A percentile compares a stretch with the other conserved stretches of the same genome.
These are phyloP conservation scores for Wickerhamomyces sp. DNA, from an alignment of 1,139 yeast genomes.

Conservation along the genomic window DNA sequence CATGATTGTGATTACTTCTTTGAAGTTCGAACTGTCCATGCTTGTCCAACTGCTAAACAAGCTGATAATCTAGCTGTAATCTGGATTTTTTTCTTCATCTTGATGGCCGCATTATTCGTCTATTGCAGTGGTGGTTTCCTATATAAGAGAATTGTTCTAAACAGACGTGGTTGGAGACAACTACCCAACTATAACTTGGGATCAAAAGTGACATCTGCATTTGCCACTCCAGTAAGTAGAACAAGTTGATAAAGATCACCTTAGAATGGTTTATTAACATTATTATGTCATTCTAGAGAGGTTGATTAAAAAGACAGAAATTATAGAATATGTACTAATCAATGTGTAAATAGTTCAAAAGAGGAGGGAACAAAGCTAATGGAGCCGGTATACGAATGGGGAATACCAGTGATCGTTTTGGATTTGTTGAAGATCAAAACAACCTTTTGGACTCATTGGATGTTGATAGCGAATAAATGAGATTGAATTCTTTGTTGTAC, in stretches of 20 bases:
- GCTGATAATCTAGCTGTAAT: conserved; percentile 51
- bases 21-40: conserved; percentile 81
- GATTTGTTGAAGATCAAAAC: conserved; percentile 24
- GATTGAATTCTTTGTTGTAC: no score
- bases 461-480: conserved; percentile 11
- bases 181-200: conserved; percentile 24
- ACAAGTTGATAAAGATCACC: conserved; percentile 1
- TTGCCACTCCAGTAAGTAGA: conserved; percentile 25
- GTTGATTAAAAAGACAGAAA: neutral
- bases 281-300: conserved; percentile 1
- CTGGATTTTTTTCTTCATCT: conserved; percentile 53
- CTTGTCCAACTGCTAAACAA: conserved; percentile 61
- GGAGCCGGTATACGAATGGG: conserved; percentile 17
- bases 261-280: conserved; percentile 4
- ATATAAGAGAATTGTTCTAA: conserved; percentile 32
- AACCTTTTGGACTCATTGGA: conserved; percentile 24
- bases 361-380: conserved; percentile 3
- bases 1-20: conserved; percentile 81
- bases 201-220: conserved; percentile 22
- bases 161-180: conserved; percentile 29
- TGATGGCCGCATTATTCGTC: conserved; percentile 49
- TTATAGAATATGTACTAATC: neutral
- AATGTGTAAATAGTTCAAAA: conserved; percentile 10
- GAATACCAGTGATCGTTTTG: conserved; percentile 19
- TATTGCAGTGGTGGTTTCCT: conserved; percentile 51